A percentile compares a stretch with the other conserved stretches of the same genome.
Evolutionary conservation across 2,329 filamentous ascomycete species (phyloP).

Genomic region (Sclerotinia borealis): DNA sequence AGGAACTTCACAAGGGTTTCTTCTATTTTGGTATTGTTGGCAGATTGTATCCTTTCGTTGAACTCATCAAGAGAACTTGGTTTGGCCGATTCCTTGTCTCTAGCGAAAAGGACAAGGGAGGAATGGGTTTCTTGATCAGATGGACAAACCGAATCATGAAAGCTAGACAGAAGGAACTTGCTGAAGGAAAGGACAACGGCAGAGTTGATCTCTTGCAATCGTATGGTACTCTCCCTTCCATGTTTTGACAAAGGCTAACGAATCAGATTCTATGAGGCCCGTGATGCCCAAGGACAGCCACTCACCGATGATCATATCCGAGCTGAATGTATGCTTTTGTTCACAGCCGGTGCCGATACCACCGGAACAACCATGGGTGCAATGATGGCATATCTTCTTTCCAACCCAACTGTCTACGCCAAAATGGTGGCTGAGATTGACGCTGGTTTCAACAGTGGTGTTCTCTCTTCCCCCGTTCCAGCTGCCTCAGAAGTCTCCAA

Average conservation of each 20-base stretch:
- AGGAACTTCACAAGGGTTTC: constrained; percentile 43
- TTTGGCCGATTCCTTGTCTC: constrained; percentile 48
- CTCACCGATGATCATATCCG: constrained; percentile 6
- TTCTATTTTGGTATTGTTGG: constrained; percentile 38
- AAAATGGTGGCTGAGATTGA: constrained; percentile 6
- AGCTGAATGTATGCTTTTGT: constrained; percentile 4
- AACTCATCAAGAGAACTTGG: constrained; percentile 48
- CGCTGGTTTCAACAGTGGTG: not conserved
- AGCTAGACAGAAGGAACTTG: constrained; percentile 42
- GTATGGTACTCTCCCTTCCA: constrained; percentile 18
- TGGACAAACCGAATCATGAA: constrained; percentile 49
- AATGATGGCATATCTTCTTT: constrained; percentile 4
- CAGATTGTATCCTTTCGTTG: constrained; percentile 45
- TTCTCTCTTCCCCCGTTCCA: not conserved
- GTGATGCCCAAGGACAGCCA: not conserved
- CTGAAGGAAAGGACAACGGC: constrained; percentile 38
- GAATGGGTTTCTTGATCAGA: constrained; percentile 50
- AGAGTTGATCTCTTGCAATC: constrained; percentile 50
- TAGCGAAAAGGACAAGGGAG: constrained; percentile 45
- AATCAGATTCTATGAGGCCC: constrained; percentile 6
- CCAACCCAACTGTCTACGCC: not conserved
- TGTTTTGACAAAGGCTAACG: not conserved
- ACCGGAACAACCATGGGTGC: constrained; percentile 8
- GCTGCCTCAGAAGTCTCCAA: constrained; percentile 1
- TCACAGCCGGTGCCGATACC: constrained; percentile 8